Evolutionary conservation across 2,329 filamentous ascomycete genomes (phyloP).

Genomic region (Colletotrichum acutatum): DNA sequence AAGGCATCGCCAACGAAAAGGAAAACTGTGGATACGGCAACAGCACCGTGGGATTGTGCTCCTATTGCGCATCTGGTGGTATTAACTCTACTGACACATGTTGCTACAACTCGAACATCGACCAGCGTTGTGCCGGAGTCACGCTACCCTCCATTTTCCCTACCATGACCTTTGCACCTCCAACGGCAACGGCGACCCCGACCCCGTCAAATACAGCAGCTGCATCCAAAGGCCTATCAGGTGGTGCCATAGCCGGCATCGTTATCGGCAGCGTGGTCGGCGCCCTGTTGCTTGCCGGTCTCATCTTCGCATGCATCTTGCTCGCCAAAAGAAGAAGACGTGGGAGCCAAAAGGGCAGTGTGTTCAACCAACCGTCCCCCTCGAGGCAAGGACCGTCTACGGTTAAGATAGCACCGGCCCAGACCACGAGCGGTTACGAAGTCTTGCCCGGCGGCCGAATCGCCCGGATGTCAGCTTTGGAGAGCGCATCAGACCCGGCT

Average conservation of each 20-base stretch:
- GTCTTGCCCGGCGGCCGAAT: conserved; percentile 89
- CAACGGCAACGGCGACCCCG: conserved; percentile 59
- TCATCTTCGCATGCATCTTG: conserved; percentile 75
- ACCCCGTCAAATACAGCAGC: conserved; percentile 43
- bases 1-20: conserved; percentile 82
- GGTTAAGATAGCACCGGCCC: conserved; percentile 47
- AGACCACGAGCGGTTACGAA: conserved; percentile 67
- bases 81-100: conserved; percentile 95
- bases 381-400: conserved; percentile 61
- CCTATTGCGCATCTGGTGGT: conserved; percentile 85
- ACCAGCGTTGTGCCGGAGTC: conserved; percentile 79
- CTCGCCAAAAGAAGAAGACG: conserved; percentile 62
- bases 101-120: conserved; percentile 85
- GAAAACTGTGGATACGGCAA: conserved; percentile 86
- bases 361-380: conserved; percentile 92
- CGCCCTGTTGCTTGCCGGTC: conserved; percentile 73
- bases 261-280: conserved; percentile 84
- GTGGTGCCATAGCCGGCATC: conserved; percentile 91
- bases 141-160: conserved; percentile 79
- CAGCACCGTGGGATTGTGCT: conserved; percentile 81
- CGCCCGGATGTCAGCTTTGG: conserved; percentile 93
- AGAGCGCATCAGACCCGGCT: conserved; percentile 76
- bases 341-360: conserved; percentile 73
- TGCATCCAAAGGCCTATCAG: conserved; percentile 65
- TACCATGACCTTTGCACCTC: conserved; percentile 69